A percentile compares a stretch with the other conserved stretches of the same genome.
Conservation (phyloP, 169 alveolate genomes). For the Plasmodium billcollinsi region DNA sequence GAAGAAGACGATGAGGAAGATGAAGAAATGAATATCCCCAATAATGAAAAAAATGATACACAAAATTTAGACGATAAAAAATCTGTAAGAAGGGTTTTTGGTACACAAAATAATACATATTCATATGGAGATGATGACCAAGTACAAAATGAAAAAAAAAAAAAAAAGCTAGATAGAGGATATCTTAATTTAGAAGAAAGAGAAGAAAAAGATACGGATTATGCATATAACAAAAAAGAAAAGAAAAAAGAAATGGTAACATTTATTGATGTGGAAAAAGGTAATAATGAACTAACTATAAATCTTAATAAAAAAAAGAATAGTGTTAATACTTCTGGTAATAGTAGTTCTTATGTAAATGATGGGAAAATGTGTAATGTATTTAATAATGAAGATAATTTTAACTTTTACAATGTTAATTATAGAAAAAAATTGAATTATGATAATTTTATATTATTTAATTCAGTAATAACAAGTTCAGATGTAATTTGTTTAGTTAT, state of each 20-base stretch:
- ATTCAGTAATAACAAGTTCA: conserved; percentile 95
- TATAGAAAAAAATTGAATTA: conserved; percentile 62
- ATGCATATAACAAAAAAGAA: conserved; percentile 6
- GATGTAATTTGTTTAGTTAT: conserved; percentile 92
- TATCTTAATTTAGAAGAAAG: conserved; percentile 30
- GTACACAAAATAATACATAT: background rate
- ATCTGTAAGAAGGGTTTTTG: no score
- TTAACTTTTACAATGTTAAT: conserved; percentile 49
- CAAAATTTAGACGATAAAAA: background rate
- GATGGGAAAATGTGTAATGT: conserved; percentile 41
- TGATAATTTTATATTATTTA: conserved; percentile 95
- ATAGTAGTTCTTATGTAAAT: background rate
- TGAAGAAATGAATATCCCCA: background rate
- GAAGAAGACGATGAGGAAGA: conserved; percentile 8
- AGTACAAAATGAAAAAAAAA: conserved; percentile 15
- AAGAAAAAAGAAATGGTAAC: conserved; percentile 60
- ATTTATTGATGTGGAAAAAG: conserved; percentile 42
- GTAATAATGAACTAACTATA: background rate
- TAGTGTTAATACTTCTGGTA: background rate
- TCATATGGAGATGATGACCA: conserved; percentile 7
- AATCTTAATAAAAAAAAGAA: background rate
- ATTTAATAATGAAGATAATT: conserved; percentile 51
- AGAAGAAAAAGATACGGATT: conserved; percentile 4
- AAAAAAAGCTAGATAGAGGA: conserved; percentile 11
- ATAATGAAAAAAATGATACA: background rate